Conservation (phyloP, 1,284 basidiomycete genomes). For the Singerocomus inundabilis region DNA sequence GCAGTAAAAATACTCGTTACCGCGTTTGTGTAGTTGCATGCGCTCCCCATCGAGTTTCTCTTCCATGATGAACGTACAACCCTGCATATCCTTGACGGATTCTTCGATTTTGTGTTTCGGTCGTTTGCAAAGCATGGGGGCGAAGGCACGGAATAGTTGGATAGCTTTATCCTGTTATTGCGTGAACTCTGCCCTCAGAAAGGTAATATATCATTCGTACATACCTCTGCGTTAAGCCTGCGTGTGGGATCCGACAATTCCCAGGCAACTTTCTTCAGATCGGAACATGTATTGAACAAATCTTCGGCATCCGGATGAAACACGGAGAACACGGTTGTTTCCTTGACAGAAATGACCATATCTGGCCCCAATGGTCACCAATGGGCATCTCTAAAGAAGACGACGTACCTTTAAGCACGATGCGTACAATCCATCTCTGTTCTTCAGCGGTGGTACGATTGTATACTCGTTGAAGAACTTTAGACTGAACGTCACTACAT, state of each 20-base stretch:
- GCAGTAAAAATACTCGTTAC: slow-evolving; percentile 87
- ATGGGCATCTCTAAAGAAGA: neutral
- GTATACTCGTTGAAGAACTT: slow-evolving; percentile 73
- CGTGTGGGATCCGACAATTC: slow-evolving; percentile 66
- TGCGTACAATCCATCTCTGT: slow-evolving; percentile 89
- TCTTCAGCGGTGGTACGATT: slow-evolving; percentile 78
- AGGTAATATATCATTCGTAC: neutral
- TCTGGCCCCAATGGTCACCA: slow-evolving; percentile 42
- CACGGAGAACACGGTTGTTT: slow-evolving; percentile 82
- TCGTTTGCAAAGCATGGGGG: slow-evolving; percentile 91
- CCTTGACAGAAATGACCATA: slow-evolving; percentile 79
- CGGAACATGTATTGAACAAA: slow-evolving; percentile 92
- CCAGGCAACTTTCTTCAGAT: slow-evolving; percentile 89
- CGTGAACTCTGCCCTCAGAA: neutral
- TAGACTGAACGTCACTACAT: slow-evolving; percentile 70
- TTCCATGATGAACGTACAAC: slow-evolving; percentile 78
- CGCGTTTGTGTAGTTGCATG: slow-evolving; percentile 90
- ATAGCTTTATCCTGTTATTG: slow-evolving; percentile 70
- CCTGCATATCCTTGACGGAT: slow-evolving; percentile 80
- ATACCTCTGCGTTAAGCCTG: slow-evolving; percentile 62
- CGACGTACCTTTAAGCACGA: slow-evolving; percentile 82
- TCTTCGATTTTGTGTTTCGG: slow-evolving; percentile 77
- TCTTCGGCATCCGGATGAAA: slow-evolving; percentile 91
- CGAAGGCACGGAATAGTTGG: slow-evolving; percentile 79
- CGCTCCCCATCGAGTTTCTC: slow-evolving; percentile 96